Percentiles rank a stretch among this genome's conserved stretches.
These are phyloP conservation scores for Mitragyna speciosa DNA, from an alignment of 257 asterid genomes.

Conservation along the genomic window DNA sequence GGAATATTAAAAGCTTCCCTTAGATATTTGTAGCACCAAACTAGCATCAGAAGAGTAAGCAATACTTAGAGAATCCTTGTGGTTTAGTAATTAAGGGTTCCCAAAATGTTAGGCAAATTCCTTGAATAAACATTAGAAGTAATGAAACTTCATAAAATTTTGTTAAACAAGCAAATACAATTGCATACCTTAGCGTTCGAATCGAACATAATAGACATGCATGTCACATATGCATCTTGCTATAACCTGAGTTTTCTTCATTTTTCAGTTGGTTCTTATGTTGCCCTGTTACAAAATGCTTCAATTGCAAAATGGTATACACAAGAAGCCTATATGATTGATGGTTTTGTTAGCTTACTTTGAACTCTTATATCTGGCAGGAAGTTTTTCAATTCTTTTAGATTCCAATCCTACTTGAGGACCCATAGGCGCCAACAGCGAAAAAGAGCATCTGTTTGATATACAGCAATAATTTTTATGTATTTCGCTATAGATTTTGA, in stretches of 20 bases:
- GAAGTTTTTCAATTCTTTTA: slow-evolving; percentile 20
- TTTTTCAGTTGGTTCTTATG: background rate
- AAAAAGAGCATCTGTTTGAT: slow-evolving; percentile 17
- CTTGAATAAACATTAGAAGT: background rate
- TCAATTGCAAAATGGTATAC: background rate
- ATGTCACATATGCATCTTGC: background rate
- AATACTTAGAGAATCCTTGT: too few relatives aligned
- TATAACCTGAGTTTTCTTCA: background rate
- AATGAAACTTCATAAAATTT: background rate
- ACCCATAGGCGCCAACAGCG: slow-evolving; percentile 38
- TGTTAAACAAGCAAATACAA: too few relatives aligned
- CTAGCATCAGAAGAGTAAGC: background rate
- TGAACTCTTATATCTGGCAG: slow-evolving; percentile 23
- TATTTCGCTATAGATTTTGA: background rate
- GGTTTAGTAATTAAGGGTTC: background rate
- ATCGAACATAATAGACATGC: background rate
- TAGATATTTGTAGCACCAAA: background rate
- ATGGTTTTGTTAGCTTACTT: background rate
- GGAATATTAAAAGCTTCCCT: background rate
- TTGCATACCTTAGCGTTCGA: background rate
- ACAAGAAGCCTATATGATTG: background rate
- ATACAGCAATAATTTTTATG: background rate
- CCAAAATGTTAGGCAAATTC: background rate
- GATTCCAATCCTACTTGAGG: slow-evolving; percentile 18
- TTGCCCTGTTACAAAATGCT: background rate